Evolutionary conservation across 768 basidiomycete genomes (phyloP).

Genomic region (Lenzites betulinus): DNA sequence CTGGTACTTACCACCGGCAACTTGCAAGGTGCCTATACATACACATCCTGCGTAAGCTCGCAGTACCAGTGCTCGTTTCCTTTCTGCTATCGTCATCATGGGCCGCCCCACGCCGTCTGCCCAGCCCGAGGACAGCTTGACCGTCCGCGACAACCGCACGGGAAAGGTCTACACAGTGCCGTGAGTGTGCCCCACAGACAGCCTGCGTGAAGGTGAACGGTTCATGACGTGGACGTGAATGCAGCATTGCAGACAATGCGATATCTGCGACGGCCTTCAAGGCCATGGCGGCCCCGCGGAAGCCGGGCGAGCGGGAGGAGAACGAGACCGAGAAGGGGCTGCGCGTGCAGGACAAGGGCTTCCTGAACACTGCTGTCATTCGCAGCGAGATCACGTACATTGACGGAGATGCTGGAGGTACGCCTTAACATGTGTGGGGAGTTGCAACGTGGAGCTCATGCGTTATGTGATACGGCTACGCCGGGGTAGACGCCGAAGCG

Average conservation of each 20-base stretch:
- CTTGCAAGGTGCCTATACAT: slow-evolving; percentile 18
- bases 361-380: slow-evolving; percentile 81
- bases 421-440: slow-evolving; percentile 18
- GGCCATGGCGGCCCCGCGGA: slow-evolving; percentile 59
- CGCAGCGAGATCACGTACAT: slow-evolving; percentile 86
- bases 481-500: no score
- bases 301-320: slow-evolving; percentile 68
- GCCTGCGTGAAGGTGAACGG: not conserved
- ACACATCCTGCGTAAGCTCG: not conserved
- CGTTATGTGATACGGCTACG: not conserved
- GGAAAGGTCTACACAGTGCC: slow-evolving; percentile 74
- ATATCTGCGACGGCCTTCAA: slow-evolving; percentile 84
- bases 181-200: slow-evolving; percentile 45
- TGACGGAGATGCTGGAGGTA: slow-evolving; percentile 84
- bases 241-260: slow-evolving; percentile 80
- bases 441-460: no score
- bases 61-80: not conserved
- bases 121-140: slow-evolving; percentile 42
- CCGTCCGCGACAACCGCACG: slow-evolving; percentile 83
- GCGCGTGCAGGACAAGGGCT: slow-evolving; percentile 77
- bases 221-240: not conserved
- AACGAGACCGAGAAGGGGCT: slow-evolving; percentile 84
- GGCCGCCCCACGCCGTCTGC: slow-evolving; percentile 23
- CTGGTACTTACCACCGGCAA: no score
- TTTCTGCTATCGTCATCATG: slow-evolving; percentile 19